Conservation (phyloP, 139 green algal species). For the Trebouxia sp. region DNA sequence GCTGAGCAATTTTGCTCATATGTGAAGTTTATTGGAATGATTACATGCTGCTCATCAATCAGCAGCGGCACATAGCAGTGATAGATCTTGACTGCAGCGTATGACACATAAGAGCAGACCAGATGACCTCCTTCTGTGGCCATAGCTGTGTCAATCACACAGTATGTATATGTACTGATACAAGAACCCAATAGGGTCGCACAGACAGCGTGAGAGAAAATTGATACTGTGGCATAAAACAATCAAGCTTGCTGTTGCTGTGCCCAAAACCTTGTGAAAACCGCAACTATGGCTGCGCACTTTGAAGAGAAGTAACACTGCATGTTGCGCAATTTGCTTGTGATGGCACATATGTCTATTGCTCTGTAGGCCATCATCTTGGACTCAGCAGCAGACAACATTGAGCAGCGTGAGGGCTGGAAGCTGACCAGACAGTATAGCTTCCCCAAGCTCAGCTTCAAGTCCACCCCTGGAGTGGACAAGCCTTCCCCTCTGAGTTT, state of each 20-base stretch:
- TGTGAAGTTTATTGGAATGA: not conserved
- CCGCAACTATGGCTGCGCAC: not conserved
- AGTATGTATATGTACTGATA: too few relatives aligned
- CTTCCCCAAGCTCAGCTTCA: slow-evolving; percentile 56
- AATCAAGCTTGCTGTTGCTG: not conserved
- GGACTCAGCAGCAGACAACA: slow-evolving; percentile 56
- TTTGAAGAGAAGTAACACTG: not conserved
- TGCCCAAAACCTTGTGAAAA: not conserved
- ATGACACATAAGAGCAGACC: too few relatives aligned
- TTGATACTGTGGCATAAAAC: not conserved
- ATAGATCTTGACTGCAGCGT: too few relatives aligned
- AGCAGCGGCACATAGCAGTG: not conserved
- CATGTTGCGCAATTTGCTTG: not conserved
- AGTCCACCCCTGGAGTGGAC: slow-evolving; percentile 37
- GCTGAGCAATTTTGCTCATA: slow-evolving; percentile 19
- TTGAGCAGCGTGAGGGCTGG: slow-evolving; percentile 39
- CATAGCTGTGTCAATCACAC: too few relatives aligned
- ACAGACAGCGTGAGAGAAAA: too few relatives aligned
- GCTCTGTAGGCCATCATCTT: slow-evolving; percentile 18
- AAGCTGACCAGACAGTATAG: slow-evolving; percentile 44
- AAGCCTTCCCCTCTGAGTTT: not conserved
- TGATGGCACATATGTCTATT: not conserved
- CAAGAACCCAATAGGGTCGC: too few relatives aligned
- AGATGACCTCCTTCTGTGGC: too few relatives aligned
- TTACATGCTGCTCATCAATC: not conserved